A percentile compares a stretch with the other conserved stretches of the same genome.
phyloP scores from a whole-genome alignment of 2,329 filamentous ascomycete species.

The Ploettnerulaceae sp. region DNA sequence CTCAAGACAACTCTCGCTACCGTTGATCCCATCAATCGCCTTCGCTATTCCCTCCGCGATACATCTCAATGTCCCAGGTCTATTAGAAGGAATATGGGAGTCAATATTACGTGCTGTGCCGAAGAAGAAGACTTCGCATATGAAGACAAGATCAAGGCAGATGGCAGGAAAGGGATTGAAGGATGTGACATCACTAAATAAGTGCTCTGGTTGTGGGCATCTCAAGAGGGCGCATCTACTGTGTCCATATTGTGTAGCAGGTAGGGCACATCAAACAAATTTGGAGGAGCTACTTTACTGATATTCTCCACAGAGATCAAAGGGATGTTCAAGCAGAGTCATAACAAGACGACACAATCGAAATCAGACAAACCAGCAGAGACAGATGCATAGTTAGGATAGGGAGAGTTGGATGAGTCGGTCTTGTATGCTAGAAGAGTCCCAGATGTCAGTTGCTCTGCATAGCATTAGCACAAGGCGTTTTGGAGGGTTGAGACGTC shows the following conservation, averaged over 20 bases:
- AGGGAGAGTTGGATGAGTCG: neutral
- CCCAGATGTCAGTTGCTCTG: constrained; percentile 8
- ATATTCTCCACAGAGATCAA: constrained; percentile 30
- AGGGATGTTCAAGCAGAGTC: constrained; percentile 26
- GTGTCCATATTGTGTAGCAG: constrained; percentile 80
- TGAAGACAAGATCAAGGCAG: constrained; percentile 88
- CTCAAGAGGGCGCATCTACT: constrained; percentile 84
- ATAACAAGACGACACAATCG: constrained; percentile 4
- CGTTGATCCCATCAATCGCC: constrained; percentile 49
- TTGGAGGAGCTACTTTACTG: constrained; percentile 7
- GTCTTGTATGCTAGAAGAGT: neutral
- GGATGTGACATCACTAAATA: constrained; percentile 82
- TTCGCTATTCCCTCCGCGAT: constrained; percentile 56
- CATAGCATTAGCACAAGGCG: constrained; percentile 25
- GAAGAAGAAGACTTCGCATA: constrained; percentile 98
- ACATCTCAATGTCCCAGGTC: constrained; percentile 55
- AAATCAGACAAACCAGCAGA: constrained; percentile 16
- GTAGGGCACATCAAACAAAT: constrained; percentile 42
- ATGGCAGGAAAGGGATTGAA: constrained; percentile 94
- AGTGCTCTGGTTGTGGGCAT: constrained; percentile 83
- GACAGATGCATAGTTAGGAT: neutral
- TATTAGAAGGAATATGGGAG: constrained; percentile 87
- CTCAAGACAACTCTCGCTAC: constrained; percentile 42
- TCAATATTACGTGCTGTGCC: constrained; percentile 87
- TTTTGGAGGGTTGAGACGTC: constrained; percentile 12